phyloP scores from a whole-genome alignment of 768 basidiomycete species.

The Mycena belliarum region DNA sequence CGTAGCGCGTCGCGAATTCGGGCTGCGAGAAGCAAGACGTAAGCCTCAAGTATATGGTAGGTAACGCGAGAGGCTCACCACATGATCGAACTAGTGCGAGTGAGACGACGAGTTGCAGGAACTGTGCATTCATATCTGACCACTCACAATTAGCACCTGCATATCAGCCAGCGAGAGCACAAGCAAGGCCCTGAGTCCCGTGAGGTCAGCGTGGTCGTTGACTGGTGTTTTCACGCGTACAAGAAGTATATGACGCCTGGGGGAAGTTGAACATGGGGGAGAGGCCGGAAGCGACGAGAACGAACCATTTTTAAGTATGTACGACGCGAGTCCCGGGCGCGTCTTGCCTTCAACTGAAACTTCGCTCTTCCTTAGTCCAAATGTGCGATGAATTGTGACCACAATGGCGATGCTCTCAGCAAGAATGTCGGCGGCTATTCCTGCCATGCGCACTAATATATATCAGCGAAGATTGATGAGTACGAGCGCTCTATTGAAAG shows the following conservation, averaged over 20 bases:
- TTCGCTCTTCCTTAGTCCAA: conserved; percentile 18
- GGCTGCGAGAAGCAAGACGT: conserved; percentile 24
- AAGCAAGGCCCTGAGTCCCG: conserved; percentile 25
- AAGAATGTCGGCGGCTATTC: conserved; percentile 31
- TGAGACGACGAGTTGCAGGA: neutral
- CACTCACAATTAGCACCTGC: conserved; percentile 27
- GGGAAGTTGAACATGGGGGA: neutral
- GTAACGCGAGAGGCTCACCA: conserved; percentile 23
- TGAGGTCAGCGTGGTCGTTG: too few relatives aligned
- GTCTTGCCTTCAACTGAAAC: conserved; percentile 21
- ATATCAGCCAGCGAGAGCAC: conserved; percentile 34
- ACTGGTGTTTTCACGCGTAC: conserved; percentile 24
- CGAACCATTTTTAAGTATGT: conserved; percentile 29
- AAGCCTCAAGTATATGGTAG: neutral
- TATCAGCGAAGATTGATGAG: too few relatives aligned
- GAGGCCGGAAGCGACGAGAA: neutral
- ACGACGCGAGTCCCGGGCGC: conserved; percentile 25
- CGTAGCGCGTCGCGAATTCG: conserved; percentile 30
- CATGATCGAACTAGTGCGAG: conserved; percentile 19
- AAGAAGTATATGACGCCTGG: conserved; percentile 29
- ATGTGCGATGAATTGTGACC: conserved; percentile 30
- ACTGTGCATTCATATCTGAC: neutral
- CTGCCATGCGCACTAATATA: conserved; percentile 33
- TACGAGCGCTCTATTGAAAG: too few relatives aligned
- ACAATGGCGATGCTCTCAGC: conserved; percentile 32